phyloP scores from a whole-genome alignment of 1,139 yeast species.

The Pichia sp. region DNA sequence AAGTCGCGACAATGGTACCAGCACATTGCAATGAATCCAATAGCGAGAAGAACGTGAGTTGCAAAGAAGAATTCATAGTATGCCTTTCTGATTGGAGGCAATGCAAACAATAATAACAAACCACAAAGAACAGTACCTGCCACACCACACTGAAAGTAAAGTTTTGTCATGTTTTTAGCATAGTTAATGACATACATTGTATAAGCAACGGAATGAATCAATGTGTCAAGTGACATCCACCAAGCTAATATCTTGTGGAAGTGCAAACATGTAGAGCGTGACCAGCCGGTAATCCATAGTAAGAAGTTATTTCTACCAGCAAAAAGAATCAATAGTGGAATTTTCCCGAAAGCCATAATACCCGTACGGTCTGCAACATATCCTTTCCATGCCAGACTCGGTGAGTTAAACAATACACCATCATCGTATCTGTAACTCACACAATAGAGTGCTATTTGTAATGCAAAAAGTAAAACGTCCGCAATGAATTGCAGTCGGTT shows the following conservation, averaged over 20 bases:
- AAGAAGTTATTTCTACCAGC: conserved; percentile 61
- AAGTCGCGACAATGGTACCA: conserved; percentile 33
- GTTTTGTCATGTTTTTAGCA: conserved; percentile 26
- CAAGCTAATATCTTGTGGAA: conserved; percentile 58
- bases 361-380: conserved; percentile 44
- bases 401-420: conserved; percentile 23
- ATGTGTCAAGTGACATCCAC: conserved; percentile 29
- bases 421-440: conserved; percentile 2
- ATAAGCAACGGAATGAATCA: conserved; percentile 23
- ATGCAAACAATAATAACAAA: conserved; percentile 38
- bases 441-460: conserved; percentile 14
- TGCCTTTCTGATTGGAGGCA: conserved; percentile 38
- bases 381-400: conserved; percentile 36
- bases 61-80: conserved; percentile 38
- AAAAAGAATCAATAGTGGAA: conserved; percentile 41
- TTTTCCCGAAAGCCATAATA: conserved; percentile 36
- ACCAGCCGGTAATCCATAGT: conserved; percentile 53
- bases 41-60: conserved; percentile 31
- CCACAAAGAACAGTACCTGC: conserved; percentile 32
- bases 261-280: conserved; percentile 47
- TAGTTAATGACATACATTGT: conserved; percentile 9
- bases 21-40: conserved; percentile 32
- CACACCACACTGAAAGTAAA: conserved; percentile 33
- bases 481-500: conserved; percentile 14
- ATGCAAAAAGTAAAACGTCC: conserved; percentile 7